phyloP scores from a whole-genome alignment of 164 flowering plant genomes.

The Tetracentron sinense region DNA sequence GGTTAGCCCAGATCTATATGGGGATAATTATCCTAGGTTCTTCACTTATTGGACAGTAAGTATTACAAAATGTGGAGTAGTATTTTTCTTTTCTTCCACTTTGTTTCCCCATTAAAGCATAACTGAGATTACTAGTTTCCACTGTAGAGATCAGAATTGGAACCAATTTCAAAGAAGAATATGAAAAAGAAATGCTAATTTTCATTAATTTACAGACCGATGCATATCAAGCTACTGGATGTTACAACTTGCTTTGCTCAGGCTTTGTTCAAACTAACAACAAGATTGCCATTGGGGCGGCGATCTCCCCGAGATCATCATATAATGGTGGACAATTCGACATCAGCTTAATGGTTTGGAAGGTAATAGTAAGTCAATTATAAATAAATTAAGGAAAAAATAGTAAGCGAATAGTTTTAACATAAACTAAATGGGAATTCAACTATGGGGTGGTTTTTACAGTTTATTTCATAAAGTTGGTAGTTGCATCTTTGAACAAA shows the following conservation, averaged over 20 bases:
- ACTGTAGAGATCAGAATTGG: too few relatives aligned
- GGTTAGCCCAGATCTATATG: conserved; percentile 95
- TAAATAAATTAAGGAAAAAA: neutral
- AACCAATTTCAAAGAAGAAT: neutral
- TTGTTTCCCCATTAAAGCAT: too few relatives aligned
- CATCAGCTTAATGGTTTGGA: conserved; percentile 87
- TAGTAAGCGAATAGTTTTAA: neutral
- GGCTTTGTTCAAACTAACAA: conserved; percentile 92
- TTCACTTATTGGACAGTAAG: conserved; percentile 99
- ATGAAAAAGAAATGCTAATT: neutral
- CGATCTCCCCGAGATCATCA: conserved; percentile 75
- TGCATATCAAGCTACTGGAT: conserved; percentile 95
- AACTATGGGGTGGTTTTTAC: neutral
- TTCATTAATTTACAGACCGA: conserved; percentile 57
- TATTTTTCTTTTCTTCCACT: too few relatives aligned
- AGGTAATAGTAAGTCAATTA: conserved; percentile 38
- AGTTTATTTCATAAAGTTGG: neutral
- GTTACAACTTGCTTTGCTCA: conserved; percentile 93
- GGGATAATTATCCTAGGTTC: conserved; percentile 87
- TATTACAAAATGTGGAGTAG: neutral
- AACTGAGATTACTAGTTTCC: neutral
- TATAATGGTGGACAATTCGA: conserved; percentile 73
- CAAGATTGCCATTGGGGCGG: conserved; percentile 91
- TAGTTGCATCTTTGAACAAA: neutral
- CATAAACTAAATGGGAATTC: too few relatives aligned